Percentiles rank a stretch among this genome's conserved stretches.
These are phyloP conservation scores for Neocucurbitaria cava DNA, from an alignment of 2,329 filamentous ascomycete species.

Conservation along the genomic window DNA sequence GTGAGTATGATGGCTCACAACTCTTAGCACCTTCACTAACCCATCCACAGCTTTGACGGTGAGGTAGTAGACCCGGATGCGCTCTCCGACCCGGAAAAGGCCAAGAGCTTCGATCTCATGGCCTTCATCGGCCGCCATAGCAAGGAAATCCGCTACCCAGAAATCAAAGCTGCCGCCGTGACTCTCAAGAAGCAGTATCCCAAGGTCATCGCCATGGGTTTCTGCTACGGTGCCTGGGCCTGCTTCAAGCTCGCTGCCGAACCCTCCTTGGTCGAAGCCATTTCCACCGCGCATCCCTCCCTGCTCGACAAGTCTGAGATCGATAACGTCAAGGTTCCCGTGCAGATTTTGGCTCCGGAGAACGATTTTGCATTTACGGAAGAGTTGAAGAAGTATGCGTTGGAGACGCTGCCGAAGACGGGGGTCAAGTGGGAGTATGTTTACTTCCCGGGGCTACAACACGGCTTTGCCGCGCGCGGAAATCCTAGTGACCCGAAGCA, in stretches of 20 bases:
- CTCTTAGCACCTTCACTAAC: background rate
- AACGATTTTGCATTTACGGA: slow-evolving; percentile 34
- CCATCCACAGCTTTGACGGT: slow-evolving; percentile 37
- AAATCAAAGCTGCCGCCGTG: slow-evolving; percentile 47
- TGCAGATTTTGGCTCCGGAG: slow-evolving; percentile 41
- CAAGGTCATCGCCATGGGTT: slow-evolving; percentile 57
- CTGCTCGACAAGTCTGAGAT: slow-evolving; percentile 40
- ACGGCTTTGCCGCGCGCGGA: slow-evolving; percentile 44
- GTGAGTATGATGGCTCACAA: slow-evolving; percentile 19
- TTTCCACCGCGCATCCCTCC: slow-evolving; percentile 40
- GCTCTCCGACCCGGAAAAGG: slow-evolving; percentile 35
- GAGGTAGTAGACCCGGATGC: slow-evolving; percentile 38
- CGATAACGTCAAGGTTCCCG: slow-evolving; percentile 38
- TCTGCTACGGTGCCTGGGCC: slow-evolving; percentile 57
- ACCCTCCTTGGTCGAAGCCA: slow-evolving; percentile 39
- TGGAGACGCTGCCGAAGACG: slow-evolving; percentile 36
- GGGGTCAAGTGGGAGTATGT: slow-evolving; percentile 44
- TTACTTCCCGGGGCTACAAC: slow-evolving; percentile 39
- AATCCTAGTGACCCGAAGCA: slow-evolving; percentile 32
- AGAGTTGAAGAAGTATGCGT: slow-evolving; percentile 39
- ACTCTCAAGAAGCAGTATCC: slow-evolving; percentile 43
- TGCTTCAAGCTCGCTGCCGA: slow-evolving; percentile 41
- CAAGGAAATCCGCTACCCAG: slow-evolving; percentile 48
- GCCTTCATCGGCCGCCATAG: slow-evolving; percentile 49
- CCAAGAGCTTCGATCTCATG: slow-evolving; percentile 48